Base-by-base conservation (phyloP, 2,329 filamentous ascomycete species). In the Didymella exigua region DNA sequence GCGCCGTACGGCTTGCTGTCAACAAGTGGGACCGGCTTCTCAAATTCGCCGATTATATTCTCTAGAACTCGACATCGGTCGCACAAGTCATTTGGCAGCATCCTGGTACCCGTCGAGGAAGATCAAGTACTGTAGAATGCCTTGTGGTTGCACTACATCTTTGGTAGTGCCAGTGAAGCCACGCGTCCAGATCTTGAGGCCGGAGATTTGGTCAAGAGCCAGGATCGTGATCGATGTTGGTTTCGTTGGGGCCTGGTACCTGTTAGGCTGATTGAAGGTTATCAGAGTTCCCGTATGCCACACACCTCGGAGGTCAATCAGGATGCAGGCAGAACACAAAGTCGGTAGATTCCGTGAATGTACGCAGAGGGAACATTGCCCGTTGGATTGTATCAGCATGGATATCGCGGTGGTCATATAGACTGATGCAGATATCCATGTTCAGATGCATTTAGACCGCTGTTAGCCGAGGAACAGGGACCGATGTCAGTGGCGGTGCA, bases 401-500 rank as follows among this genome's bases (percentile, higher is more conserved):
- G 11, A 5, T n/a, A 11, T 43, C 13, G 27, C 16, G 41, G 5
- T 7, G 14, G 18, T 31, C 13, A 13, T 31, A 14, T 31, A 43
- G 18, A 14, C n/a, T 30, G 16, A 6, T 30, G 26, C 19, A 7
- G 10, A 14, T 11, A 26, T 26, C 5, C 27, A 21, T 5, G 11
- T 21, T 9, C 16, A 43, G 27, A 29, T 29, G 27, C 40, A 43
- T 26, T 23, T 23, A 43, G 41, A 27, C 13, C 27, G 11, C 4
- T 27, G n/a, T 29, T 36, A 21, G 21, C 44, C 44, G 44, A 47
- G 44, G 44, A 26, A 19, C 33, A 30, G 11, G 33, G 23, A 30
- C n/a, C 24, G 31, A 47, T 47, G 31, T 37, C 44, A 47, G 31
- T 21, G 44, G 44, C 33, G 44, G 44, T 16, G 33, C 21, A 37